These are phyloP conservation scores for Vitis rotundifolia DNA, from an alignment of 164 flowering plant species.

Conservation along the genomic window DNA sequence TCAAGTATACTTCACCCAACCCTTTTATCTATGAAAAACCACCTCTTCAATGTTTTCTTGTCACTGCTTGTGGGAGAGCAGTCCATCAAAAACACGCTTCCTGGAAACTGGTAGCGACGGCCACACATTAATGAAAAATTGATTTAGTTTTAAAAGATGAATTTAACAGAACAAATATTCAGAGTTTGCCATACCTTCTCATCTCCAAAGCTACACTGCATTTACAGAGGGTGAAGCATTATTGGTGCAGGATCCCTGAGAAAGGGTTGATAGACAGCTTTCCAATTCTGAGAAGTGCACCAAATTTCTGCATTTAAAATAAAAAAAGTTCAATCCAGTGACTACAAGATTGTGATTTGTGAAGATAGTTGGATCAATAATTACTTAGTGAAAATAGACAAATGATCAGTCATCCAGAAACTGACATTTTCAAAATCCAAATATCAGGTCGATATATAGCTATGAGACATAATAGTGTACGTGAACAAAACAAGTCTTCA, in stretches of 20 bases:
- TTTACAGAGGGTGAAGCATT: slow-evolving; percentile 25
- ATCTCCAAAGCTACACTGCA: slow-evolving; percentile 33
- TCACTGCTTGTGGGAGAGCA: slow-evolving; percentile 47
- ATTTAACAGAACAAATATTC: neutral
- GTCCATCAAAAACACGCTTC: slow-evolving; percentile 56
- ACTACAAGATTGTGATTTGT: too few species aligned
- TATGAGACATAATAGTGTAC: too few species aligned
- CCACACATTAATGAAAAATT: neutral
- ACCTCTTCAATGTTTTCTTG: slow-evolving; percentile 62
- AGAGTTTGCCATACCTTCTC: slow-evolving; percentile 28
- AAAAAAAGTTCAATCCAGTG: too few species aligned
- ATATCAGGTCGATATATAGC: too few species aligned
- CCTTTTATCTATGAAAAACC: slow-evolving; percentile 71
- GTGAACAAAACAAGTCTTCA: too few species aligned
- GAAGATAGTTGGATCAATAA: too few species aligned
- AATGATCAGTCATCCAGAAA: too few species aligned
- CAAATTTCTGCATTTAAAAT: neutral
- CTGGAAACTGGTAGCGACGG: slow-evolving; percentile 34
- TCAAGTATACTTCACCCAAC: slow-evolving; percentile 36
- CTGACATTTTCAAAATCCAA: too few species aligned
- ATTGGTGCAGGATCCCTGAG: slow-evolving; percentile 1
- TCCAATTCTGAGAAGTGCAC: neutral
- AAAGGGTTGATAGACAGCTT: neutral
- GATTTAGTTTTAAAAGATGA: neutral
- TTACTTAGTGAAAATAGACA: too few species aligned